phyloP scores from a whole-genome alignment of 495 filamentous ascomycete genomes.

The Penicillium odoratum region DNA sequence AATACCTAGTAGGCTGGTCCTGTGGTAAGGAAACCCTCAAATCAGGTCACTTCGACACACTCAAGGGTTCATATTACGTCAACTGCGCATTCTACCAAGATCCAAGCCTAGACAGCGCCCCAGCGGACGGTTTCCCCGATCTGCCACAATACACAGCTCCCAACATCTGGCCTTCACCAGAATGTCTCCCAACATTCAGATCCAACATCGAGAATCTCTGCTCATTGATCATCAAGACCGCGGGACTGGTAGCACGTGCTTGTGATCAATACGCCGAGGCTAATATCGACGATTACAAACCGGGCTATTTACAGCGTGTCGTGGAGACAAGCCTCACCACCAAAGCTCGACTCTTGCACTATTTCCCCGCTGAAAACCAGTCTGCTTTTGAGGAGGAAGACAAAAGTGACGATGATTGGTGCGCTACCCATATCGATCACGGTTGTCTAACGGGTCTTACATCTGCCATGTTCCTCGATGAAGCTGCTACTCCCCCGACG shows the following conservation, averaged over 20 bases:
- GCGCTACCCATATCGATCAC: conserved; percentile 90
- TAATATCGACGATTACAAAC: conserved; percentile 72
- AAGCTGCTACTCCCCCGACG: conserved; percentile 51
- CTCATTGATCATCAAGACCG: conserved; percentile 81
- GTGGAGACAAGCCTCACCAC: conserved; percentile 83
- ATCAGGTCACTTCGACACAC: conserved; percentile 82
- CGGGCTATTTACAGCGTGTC: conserved; percentile 79
- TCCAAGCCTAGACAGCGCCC: conserved; percentile 57
- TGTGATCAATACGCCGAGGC: conserved; percentile 84
- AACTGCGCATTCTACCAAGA: conserved; percentile 93
- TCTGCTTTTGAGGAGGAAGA: conserved; percentile 2
- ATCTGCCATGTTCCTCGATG: conserved; percentile 93
- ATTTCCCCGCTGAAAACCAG: conserved; percentile 59
- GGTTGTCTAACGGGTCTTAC: conserved; percentile 93
- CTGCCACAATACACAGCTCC: conserved; percentile 65
- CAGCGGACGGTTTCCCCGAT: conserved; percentile 57
- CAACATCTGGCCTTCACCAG: conserved; percentile 81
- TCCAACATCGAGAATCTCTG: conserved; percentile 73
- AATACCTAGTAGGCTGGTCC: conserved; percentile 70
- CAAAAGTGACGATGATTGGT: conserved; percentile 83
- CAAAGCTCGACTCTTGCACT: conserved; percentile 91
- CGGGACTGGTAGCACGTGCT: conserved; percentile 78
- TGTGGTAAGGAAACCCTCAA: conserved; percentile 93
- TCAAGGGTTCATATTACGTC: conserved; percentile 95
- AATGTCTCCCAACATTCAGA: conserved; percentile 70